Conservation (phyloP, 805 yeast species). For the Cyberlindnera euphorbiiphila region DNA sequence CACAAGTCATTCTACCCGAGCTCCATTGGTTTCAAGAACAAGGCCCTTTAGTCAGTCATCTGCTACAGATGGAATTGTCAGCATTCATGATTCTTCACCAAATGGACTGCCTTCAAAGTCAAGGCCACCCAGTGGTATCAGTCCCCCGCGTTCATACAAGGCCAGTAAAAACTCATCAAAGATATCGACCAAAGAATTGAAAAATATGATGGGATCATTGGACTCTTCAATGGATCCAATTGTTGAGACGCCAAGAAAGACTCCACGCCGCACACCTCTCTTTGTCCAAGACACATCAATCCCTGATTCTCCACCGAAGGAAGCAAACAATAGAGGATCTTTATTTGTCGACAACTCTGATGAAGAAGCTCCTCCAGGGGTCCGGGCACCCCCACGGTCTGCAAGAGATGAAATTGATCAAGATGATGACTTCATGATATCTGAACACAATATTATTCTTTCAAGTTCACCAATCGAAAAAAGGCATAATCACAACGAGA, state of each 20-base stretch:
- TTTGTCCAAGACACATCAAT: constrained; percentile 5
- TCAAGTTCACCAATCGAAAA: constrained; percentile 10
- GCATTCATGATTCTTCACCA: too few species aligned
- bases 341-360: background rate
- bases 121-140: too few species aligned
- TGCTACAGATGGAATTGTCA: too few species aligned
- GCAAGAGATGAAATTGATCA: background rate
- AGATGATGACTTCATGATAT: constrained; percentile 1
- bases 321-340: too few species aligned
- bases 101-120: background rate
- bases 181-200: background rate
- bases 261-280: background rate
- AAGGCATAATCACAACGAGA: background rate
- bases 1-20: too few species aligned
- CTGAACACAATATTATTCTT: constrained; percentile 9
- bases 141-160: background rate
- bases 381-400: too few species aligned
- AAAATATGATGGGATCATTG: background rate
- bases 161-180: background rate
- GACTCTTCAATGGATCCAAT: constrained; percentile 7
- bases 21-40: too few species aligned
- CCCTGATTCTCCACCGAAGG: background rate
- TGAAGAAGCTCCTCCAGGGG: background rate
- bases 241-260: constrained; percentile 2
- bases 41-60: too few species aligned